These are phyloP conservation scores for Aureobasidium sp. DNA, from an alignment of 2,329 filamentous ascomycete genomes.

Conservation along the genomic window DNA sequence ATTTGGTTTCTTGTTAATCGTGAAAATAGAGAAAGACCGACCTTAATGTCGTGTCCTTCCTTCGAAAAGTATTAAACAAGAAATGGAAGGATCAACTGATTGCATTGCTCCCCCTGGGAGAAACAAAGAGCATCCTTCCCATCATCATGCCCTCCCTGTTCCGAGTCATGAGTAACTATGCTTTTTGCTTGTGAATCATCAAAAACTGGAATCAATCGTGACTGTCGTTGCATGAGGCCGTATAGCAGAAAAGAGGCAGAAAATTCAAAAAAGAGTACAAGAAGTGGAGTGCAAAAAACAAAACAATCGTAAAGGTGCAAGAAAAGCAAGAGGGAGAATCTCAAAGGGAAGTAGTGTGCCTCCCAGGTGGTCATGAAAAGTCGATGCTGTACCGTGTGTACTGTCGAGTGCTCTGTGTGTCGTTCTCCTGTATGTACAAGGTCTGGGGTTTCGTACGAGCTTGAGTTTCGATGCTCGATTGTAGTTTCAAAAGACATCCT, in stretches of 20 bases:
- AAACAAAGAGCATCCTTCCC: not conserved
- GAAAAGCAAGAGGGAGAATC: not conserved
- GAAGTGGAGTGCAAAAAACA: not conserved
- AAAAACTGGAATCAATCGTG: not conserved
- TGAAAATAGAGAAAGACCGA: not conserved
- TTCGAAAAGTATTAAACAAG: not conserved
- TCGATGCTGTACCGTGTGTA: not conserved
- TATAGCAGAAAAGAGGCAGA: not conserved
- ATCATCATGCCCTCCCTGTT: not conserved
- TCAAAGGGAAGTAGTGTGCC: not conserved
- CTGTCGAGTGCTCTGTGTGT: not conserved
- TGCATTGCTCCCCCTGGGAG: not conserved
- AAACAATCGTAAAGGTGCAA: not conserved
- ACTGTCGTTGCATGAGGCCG: not conserved
- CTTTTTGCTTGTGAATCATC: not conserved
- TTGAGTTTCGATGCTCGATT: not conserved
- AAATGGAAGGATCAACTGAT: not conserved
- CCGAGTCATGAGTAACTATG: not conserved
- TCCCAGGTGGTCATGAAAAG: not conserved
- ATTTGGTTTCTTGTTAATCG: not conserved
- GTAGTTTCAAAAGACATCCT: slow-evolving; percentile 25
- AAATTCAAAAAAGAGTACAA: not conserved
- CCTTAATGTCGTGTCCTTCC: not conserved
- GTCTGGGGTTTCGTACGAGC: not conserved
- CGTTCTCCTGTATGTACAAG: not conserved